These are phyloP conservation scores for Chlorella vulgaris DNA, from an alignment of 139 green algal species.

Conservation along the genomic window DNA sequence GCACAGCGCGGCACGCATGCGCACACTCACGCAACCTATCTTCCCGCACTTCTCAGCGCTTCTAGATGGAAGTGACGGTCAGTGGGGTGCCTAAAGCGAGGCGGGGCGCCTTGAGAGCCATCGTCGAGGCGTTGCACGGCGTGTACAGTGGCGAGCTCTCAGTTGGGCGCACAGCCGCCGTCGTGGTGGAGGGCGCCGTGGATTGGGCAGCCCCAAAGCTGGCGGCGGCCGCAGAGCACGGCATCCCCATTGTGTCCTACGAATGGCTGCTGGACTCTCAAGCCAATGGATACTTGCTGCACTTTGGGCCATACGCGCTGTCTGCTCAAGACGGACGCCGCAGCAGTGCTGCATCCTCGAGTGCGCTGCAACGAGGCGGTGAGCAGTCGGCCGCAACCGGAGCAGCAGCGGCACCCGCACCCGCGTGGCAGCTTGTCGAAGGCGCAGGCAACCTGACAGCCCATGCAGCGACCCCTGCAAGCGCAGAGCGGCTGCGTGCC, in stretches of 20 bases:
- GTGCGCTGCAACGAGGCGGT: background rate
- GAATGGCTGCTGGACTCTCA: conserved; percentile 7
- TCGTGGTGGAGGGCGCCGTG: conserved; percentile 4
- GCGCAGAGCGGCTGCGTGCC: no score
- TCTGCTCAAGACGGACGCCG: background rate
- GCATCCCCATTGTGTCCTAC: background rate
- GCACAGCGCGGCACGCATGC: no score
- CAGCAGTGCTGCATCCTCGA: conserved; percentile 2
- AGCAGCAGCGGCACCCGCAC: no score
- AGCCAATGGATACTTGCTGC: conserved; percentile 10
- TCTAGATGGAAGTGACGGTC: conserved; percentile 12
- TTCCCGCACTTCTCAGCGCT: no score
- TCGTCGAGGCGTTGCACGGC: conserved; percentile 8
- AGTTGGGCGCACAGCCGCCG: background rate
- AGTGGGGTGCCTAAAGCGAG: background rate
- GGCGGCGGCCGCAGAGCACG: background rate
- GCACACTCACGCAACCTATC: no score
- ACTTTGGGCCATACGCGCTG: background rate
- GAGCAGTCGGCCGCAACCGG: no score
- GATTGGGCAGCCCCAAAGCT: conserved; percentile 16
- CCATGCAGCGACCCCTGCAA: no score
- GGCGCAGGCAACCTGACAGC: no score
- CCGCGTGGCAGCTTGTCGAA: no score
- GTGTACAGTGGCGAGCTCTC: background rate
- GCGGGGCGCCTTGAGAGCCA: background rate